Conservation (phyloP, 306 rosid species). For the Dalbergia cultrata region DNA sequence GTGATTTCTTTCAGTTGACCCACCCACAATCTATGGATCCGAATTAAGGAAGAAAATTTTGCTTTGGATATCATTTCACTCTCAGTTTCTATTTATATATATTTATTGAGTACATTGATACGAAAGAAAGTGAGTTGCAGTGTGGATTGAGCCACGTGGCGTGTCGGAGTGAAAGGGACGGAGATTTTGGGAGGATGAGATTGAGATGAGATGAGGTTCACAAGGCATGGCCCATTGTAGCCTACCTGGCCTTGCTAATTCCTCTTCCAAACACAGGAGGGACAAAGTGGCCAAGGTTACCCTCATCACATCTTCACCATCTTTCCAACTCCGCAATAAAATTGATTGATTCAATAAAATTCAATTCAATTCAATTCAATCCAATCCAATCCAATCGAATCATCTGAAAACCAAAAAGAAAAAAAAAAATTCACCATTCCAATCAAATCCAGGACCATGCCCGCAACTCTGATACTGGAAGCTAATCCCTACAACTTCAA, state of each 20-base stretch:
- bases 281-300: no score
- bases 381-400: neutral
- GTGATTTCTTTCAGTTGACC: neutral
- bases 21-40: neutral
- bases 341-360: no score
- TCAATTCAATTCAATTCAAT: no score
- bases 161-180: neutral
- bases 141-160: slow-evolving; percentile 30
- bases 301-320: neutral
- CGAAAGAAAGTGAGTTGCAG: neutral
- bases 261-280: no score
- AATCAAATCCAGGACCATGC: slow-evolving; percentile 38
- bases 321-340: neutral
- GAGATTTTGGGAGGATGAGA: neutral
- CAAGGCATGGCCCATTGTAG: neutral
- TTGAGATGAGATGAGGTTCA: slow-evolving; percentile 14
- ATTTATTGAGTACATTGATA: neutral
- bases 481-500: slow-evolving; percentile 49
- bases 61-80: neutral
- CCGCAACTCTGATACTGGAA: slow-evolving; percentile 66
- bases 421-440: neutral
- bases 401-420: neutral
- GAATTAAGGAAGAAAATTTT: neutral
- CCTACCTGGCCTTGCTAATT: neutral
- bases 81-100: neutral